Conservation (phyloP, 176 grass and related monocot species). For the Cocos nucifera region DNA sequence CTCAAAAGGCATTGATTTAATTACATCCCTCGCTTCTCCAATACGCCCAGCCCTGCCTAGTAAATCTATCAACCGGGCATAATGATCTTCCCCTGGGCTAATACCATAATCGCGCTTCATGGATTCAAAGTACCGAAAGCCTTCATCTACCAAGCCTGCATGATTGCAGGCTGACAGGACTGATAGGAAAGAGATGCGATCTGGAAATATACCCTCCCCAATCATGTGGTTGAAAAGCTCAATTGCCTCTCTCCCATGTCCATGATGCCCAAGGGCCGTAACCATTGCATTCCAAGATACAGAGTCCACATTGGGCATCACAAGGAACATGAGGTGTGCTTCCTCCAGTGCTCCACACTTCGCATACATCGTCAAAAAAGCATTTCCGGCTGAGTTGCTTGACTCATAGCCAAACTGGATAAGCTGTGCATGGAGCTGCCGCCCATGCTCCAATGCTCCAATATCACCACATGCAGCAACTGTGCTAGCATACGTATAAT, state of each 20-base stretch:
- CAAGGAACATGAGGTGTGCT: slow-evolving; percentile 45
- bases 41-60: slow-evolving; percentile 61
- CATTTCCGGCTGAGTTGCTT: slow-evolving; percentile 76
- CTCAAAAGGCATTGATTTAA: slow-evolving; percentile 67
- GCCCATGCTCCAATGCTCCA: slow-evolving; percentile 46
- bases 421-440: slow-evolving; percentile 69
- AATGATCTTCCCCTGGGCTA: slow-evolving; percentile 75
- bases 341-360: slow-evolving; percentile 64
- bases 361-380: slow-evolving; percentile 86
- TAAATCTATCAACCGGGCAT: slow-evolving; percentile 68
- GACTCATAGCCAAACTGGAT: slow-evolving; percentile 51
- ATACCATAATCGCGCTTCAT: slow-evolving; percentile 71
- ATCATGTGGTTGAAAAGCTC: slow-evolving; percentile 70
- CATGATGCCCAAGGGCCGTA: slow-evolving; percentile 75
- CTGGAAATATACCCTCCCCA: slow-evolving; percentile 37
- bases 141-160: slow-evolving; percentile 64
- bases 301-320: slow-evolving; percentile 61
- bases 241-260: slow-evolving; percentile 57
- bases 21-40: slow-evolving; percentile 52
- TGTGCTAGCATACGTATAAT: slow-evolving; percentile 65
- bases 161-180: slow-evolving; percentile 80
- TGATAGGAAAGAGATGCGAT: slow-evolving; percentile 70
- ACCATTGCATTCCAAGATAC: slow-evolving; percentile 95
- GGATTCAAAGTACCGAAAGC: slow-evolving; percentile 72
- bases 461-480: slow-evolving; percentile 74